These are phyloP conservation scores for Quercus tomentella DNA, from an alignment of 331 rosid species.

Conservation along the genomic window DNA sequence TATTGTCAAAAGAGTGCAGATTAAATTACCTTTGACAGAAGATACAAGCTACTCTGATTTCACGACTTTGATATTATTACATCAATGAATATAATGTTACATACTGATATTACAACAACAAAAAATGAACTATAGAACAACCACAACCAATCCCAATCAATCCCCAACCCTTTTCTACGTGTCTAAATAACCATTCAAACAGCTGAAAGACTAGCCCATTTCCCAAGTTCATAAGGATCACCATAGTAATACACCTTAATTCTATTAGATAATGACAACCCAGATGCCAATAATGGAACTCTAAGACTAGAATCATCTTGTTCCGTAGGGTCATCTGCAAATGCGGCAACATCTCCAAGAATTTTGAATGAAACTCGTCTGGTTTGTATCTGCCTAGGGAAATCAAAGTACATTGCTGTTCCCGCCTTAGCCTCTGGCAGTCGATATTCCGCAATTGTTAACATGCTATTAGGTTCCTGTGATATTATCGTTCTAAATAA, in stretches of 20 bases:
- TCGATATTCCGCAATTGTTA: constrained; percentile 75
- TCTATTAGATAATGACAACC: constrained; percentile 79
- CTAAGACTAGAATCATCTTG: constrained; percentile 67
- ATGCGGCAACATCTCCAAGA: constrained; percentile 82
- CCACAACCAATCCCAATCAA: constrained; percentile 26
- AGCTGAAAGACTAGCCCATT: constrained; percentile 94
- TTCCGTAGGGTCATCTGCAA: constrained; percentile 73
- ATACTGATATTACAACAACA: constrained; percentile 47
- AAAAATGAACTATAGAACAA: constrained; percentile 11
- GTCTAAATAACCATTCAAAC: constrained; percentile 33
- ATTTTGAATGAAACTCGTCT: constrained; percentile 72
- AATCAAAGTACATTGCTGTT: constrained; percentile 88
- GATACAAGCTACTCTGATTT: background rate
- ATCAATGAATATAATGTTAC: constrained; percentile 44
- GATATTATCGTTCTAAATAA: background rate
- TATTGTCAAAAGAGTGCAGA: background rate
- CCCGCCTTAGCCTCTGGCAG: constrained; percentile 89
- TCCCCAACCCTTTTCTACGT: background rate
- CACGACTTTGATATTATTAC: constrained; percentile 21
- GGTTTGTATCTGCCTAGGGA: constrained; percentile 62
- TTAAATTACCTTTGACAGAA: no score
- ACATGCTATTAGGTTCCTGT: constrained; percentile 69
- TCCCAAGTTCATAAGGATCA: constrained; percentile 87
- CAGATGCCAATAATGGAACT: constrained; percentile 50
- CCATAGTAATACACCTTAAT: constrained; percentile 72